A percentile compares a stretch with the other conserved stretches of the same genome.
phyloP scores from a whole-genome alignment of 768 basidiomycete genomes.

The Macrolepiota dolichaula region DNA sequence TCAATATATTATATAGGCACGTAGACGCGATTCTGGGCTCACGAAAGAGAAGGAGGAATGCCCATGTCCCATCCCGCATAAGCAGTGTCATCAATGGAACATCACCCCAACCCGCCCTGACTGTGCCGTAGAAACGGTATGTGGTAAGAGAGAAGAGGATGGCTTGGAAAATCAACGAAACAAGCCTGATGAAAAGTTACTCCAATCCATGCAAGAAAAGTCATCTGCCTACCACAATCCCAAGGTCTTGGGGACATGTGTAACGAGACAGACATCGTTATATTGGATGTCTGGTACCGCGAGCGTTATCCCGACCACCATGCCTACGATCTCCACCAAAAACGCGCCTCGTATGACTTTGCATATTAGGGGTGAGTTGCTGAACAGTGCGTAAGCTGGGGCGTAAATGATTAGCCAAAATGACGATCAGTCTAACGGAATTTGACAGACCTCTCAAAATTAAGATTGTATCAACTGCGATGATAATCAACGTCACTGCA shows the following conservation, averaged over 20 bases:
- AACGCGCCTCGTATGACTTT: conserved; percentile 15
- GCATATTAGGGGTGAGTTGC: background rate
- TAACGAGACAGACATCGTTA: conserved; percentile 31
- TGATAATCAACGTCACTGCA: conserved; percentile 25
- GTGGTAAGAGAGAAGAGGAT: conserved; percentile 35
- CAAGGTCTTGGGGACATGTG: conserved; percentile 22
- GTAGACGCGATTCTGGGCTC: background rate
- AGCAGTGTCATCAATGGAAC: conserved; percentile 37
- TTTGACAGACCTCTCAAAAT: conserved; percentile 32
- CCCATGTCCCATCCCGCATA: conserved; percentile 43
- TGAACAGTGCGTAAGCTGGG: conserved; percentile 36
- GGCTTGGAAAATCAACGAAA: conserved; percentile 32
- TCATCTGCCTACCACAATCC: conserved; percentile 26
- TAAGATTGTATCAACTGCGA: conserved; percentile 34
- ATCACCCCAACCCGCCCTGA: conserved; percentile 37
- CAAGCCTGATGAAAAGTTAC: conserved; percentile 18
- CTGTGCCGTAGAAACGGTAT: conserved; percentile 30
- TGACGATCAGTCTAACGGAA: background rate
- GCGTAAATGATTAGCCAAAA: background rate
- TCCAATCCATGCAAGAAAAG: background rate
- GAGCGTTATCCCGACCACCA: conserved; percentile 26
- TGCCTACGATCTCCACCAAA: conserved; percentile 26
- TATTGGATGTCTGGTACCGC: conserved; percentile 28
- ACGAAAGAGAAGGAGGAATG: conserved; percentile 40
- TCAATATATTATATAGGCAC: background rate